These are phyloP conservation scores for Fistulinella prunicolor DNA, from an alignment of 768 basidiomycete genomes.

Conservation along the genomic window DNA sequence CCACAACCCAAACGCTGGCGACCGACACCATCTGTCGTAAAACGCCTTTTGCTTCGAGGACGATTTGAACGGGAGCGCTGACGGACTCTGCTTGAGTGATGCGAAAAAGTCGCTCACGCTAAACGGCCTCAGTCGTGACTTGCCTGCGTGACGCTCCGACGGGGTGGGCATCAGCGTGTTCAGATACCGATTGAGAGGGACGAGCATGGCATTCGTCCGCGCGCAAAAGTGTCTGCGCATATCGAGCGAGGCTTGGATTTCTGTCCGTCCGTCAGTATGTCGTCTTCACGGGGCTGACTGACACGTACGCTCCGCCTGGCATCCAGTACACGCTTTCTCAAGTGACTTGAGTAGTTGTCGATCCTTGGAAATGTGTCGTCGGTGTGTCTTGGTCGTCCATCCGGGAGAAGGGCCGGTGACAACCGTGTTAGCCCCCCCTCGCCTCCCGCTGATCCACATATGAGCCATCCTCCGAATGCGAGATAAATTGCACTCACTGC, in stretches of 20 bases:
- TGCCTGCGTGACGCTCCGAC: constrained; percentile 35
- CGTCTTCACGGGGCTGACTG: neutral
- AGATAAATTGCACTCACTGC: too few species aligned
- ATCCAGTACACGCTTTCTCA: constrained; percentile 56
- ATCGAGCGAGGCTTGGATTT: constrained; percentile 56
- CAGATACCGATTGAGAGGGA: constrained; percentile 89
- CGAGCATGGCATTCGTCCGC: constrained; percentile 80
- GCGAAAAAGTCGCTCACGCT: constrained; percentile 65
- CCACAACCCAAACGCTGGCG: constrained; percentile 78
- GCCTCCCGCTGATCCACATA: neutral
- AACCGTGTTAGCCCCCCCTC: constrained; percentile 3
- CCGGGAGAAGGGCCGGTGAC: constrained; percentile 58
- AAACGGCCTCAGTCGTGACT: constrained; percentile 62
- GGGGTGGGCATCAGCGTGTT: constrained; percentile 81
- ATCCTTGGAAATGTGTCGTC: constrained; percentile 84
- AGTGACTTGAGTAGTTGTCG: constrained; percentile 66
- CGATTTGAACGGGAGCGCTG: constrained; percentile 72
- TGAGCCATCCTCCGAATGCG: constrained; percentile 1
- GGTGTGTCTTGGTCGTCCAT: constrained; percentile 78
- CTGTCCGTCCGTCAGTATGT: constrained; percentile 33
- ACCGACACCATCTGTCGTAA: constrained; percentile 74
- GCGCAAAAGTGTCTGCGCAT: constrained; percentile 82
- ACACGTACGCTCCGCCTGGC: constrained; percentile 50
- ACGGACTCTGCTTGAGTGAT: constrained; percentile 68
- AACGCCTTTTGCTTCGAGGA: constrained; percentile 64